These are phyloP conservation scores for Gyromitra esculenta DNA, from an alignment of 2,329 filamentous ascomycete species.

Conservation along the genomic window DNA sequence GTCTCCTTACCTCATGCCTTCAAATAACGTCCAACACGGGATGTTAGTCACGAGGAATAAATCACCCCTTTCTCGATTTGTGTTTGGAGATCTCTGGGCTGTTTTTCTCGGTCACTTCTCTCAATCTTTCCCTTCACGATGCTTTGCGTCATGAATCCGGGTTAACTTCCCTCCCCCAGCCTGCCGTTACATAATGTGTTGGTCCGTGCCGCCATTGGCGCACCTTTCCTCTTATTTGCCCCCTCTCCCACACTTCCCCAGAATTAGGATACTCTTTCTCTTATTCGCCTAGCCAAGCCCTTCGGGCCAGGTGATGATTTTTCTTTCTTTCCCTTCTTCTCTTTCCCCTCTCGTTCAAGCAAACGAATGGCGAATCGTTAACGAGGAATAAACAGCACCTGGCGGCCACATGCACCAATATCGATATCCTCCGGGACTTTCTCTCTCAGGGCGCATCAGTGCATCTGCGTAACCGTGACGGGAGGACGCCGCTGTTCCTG, in stretches of 20 bases:
- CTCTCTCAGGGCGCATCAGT: conserved; percentile 72
- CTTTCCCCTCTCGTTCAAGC: background rate
- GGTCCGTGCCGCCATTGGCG: conserved; percentile 40
- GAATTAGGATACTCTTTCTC: conserved; percentile 21
- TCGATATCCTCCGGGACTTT: conserved; percentile 69
- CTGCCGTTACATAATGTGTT: conserved; percentile 47
- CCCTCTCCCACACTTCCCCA: conserved; percentile 7
- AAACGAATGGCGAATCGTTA: conserved; percentile 19
- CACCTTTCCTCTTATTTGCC: background rate
- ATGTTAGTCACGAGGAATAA: conserved; percentile 31
- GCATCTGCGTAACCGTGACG: conserved; percentile 71
- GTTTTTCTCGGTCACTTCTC: conserved; percentile 17
- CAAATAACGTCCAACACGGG: conserved; percentile 26
- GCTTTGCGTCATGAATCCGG: conserved; percentile 38
- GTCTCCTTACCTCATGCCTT: conserved; percentile 9
- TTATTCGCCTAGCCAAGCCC: conserved; percentile 8
- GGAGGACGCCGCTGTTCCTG: conserved; percentile 73
- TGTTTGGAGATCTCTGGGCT: conserved; percentile 14
- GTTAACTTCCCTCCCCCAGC: conserved; percentile 26
- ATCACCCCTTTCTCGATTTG: conserved; percentile 16
- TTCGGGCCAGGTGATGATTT: conserved; percentile 42
- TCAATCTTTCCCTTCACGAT: conserved; percentile 42
- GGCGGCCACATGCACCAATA: conserved; percentile 62
- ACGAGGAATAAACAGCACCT: conserved; percentile 58
- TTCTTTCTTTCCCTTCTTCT: background rate